Evolutionary conservation across 1,284 basidiomycete genomes (phyloP).

Genomic region (Termitomyces sp.): DNA sequence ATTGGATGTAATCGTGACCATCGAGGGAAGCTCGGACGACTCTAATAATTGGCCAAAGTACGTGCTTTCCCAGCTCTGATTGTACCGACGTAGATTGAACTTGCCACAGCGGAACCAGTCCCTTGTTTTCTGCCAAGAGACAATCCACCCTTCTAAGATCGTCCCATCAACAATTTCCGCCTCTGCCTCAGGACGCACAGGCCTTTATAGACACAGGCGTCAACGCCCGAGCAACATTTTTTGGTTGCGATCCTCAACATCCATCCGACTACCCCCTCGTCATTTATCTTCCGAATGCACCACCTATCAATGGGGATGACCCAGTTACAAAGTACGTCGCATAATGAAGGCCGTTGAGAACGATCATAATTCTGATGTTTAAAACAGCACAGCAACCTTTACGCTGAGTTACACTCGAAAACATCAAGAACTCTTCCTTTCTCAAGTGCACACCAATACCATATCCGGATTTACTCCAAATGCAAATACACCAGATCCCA

Average conservation of each 20-base stretch:
- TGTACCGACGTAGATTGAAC: not conserved
- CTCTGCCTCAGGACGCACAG: slow-evolving; percentile 47
- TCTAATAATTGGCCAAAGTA: slow-evolving; percentile 63
- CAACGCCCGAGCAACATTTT: slow-evolving; percentile 69
- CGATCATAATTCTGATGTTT: slow-evolving; percentile 3
- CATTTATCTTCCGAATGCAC: slow-evolving; percentile 62
- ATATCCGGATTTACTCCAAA: slow-evolving; percentile 55
- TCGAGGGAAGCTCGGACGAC: slow-evolving; percentile 65
- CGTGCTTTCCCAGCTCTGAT: slow-evolving; percentile 18
- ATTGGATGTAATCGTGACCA: slow-evolving; percentile 65
- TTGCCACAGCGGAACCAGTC: slow-evolving; percentile 43
- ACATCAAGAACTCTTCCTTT: slow-evolving; percentile 45
- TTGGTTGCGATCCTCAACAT: slow-evolving; percentile 60
- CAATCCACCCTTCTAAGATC: slow-evolving; percentile 41
- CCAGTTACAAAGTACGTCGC: slow-evolving; percentile 55
- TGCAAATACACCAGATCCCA: slow-evolving; percentile 41
- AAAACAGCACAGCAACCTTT: slow-evolving; percentile 45
- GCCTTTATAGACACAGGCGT: slow-evolving; percentile 62
- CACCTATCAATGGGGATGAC: slow-evolving; percentile 50
- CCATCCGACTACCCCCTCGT: slow-evolving; percentile 54
- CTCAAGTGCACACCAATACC: slow-evolving; percentile 48
- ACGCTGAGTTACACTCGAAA: slow-evolving; percentile 43
- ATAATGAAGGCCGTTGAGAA: not conserved
- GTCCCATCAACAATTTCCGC: slow-evolving; percentile 60
- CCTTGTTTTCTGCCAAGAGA: slow-evolving; percentile 37